A percentile compares a stretch with the other conserved stretches of the same genome.
Evolutionary conservation across 805 yeast genomes (phyloP).

Genomic region (Yarrowia alimentaria): DNA sequence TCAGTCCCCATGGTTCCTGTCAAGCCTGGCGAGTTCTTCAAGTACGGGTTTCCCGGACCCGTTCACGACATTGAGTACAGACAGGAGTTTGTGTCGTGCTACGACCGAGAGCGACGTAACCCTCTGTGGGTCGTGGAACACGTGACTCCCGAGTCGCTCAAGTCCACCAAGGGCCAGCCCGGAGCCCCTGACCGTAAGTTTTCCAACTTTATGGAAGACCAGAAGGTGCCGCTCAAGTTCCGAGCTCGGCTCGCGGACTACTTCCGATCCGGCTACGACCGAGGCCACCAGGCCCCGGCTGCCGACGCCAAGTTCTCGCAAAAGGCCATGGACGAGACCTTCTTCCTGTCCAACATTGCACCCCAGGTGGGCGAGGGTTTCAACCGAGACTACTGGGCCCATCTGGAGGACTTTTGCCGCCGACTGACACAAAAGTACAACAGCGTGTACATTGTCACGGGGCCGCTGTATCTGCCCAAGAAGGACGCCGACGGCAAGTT

Average conservation of each 20-base stretch:
- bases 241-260: constrained; percentile 79
- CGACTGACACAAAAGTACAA: constrained; percentile 68
- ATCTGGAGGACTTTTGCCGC: constrained; percentile 84
- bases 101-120: constrained; percentile 77
- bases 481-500: constrained; percentile 78
- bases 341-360: constrained; percentile 81
- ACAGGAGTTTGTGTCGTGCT: constrained; percentile 79
- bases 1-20: constrained; percentile 2
- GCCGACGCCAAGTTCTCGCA: constrained; percentile 94
- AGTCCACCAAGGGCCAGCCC: constrained; percentile 41
- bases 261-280: constrained; percentile 91
- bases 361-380: constrained; percentile 99
- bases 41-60: constrained; percentile 95
- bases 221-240: constrained; percentile 68
- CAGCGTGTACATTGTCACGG: constrained; percentile 84
- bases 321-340: constrained; percentile 92
- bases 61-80: constrained; percentile 75
- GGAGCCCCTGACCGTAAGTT: constrained; percentile 59
- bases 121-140: constrained; percentile 84
- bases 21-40: constrained; percentile 34
- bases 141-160: constrained; percentile 68
- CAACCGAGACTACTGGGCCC: constrained; percentile 98
- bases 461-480: constrained; percentile 87
- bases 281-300: constrained; percentile 98
- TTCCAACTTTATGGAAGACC: constrained; percentile 86